Evolutionary conservation across 345 rosid genomes (phyloP).

Genomic region (Aurinia saxatilis): DNA sequence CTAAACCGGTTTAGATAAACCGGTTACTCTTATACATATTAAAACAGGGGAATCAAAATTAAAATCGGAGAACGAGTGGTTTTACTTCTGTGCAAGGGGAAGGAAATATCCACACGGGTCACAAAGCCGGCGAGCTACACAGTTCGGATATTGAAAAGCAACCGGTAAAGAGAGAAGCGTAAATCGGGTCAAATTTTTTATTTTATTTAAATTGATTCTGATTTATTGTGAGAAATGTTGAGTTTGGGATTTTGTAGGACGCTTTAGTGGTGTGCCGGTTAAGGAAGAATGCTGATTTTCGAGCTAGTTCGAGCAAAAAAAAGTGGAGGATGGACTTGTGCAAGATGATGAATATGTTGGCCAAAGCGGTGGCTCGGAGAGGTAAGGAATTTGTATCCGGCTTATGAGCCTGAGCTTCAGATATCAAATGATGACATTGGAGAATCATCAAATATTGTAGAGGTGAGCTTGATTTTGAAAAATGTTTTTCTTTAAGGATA

Average conservation of each 20-base stretch:
- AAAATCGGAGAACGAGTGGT: slow-evolving; percentile 81
- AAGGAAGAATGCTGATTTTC: slow-evolving; percentile 57
- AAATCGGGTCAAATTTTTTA: slow-evolving; percentile 41
- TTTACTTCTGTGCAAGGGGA: slow-evolving; percentile 78
- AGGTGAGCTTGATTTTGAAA: slow-evolving; percentile 32
- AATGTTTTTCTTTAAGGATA: not conserved
- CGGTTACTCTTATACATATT: not conserved
- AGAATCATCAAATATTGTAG: slow-evolving; percentile 40
- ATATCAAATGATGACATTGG: slow-evolving; percentile 25
- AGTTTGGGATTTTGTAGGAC: slow-evolving; percentile 34
- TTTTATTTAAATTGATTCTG: not conserved
- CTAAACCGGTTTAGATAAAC: no score
- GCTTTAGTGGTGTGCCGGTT: slow-evolving; percentile 80
- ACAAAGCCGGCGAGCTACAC: slow-evolving; percentile 75
- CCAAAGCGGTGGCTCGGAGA: slow-evolving; percentile 24
- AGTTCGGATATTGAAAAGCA: slow-evolving; percentile 86
- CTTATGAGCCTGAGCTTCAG: slow-evolving; percentile 45
- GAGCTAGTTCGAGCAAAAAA: slow-evolving; percentile 23
- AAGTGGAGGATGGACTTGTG: slow-evolving; percentile 18
- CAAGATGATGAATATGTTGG: slow-evolving; percentile 26
- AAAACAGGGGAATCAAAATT: slow-evolving; percentile 53
- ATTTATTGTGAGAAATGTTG: not conserved
- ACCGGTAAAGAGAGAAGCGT: slow-evolving; percentile 85
- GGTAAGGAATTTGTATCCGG: slow-evolving; percentile 34
- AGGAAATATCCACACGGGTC: slow-evolving; percentile 84